Evolutionary conservation across 306 rosid genomes (phyloP).

Genomic region (Lotus japonicus): DNA sequence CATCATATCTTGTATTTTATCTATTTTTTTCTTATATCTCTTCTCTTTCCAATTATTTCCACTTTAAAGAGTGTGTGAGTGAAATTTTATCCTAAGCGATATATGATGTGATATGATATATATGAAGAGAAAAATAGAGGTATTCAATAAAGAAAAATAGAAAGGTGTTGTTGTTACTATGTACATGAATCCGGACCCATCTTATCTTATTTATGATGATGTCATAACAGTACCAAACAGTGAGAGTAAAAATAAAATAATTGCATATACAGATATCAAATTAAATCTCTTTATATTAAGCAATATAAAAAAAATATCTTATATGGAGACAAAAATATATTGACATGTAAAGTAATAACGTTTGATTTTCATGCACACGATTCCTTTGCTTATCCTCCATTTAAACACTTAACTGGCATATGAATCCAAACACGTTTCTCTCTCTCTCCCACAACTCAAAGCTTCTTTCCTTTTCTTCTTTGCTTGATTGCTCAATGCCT

Average conservation of each 20-base stretch:
- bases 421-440: constrained; percentile 28
- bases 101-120: too few species aligned
- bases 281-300: background rate
- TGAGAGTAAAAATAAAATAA: background rate
- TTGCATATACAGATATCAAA: background rate
- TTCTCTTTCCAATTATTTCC: too few species aligned
- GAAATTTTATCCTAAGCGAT: too few species aligned
- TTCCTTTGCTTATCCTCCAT: constrained; percentile 16
- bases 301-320: background rate
- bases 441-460: background rate
- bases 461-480: constrained; percentile 18
- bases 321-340: background rate
- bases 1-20: too few species aligned
- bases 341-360: constrained; percentile 4
- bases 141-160: too few species aligned
- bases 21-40: too few species aligned
- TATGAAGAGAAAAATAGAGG: too few species aligned
- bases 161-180: too few species aligned
- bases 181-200: too few species aligned
- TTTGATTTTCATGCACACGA: constrained; percentile 33
- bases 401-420: constrained; percentile 15
- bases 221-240: too few species aligned
- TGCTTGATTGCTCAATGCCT: constrained; percentile 23
- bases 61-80: too few species aligned
- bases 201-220: background rate